A percentile compares a stretch with the other conserved stretches of the same genome.
These are phyloP conservation scores for Solanum hybrid DNA, from an alignment of 305 asterid genomes.

Conservation along the genomic window DNA sequence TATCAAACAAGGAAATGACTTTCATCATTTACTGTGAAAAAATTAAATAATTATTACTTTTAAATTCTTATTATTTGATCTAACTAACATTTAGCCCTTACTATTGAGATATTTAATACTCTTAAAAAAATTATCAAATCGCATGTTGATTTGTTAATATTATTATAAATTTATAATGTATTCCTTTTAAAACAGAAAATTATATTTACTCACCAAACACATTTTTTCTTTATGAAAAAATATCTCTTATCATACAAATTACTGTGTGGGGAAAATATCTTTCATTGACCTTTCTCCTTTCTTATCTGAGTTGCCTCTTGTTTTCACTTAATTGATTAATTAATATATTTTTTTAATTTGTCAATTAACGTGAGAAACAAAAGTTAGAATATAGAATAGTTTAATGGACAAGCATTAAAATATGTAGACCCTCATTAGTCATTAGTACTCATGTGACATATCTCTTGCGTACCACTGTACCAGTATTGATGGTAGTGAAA, in stretches of 20 bases:
- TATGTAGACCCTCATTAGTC: background rate
- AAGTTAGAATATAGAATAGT: background rate
- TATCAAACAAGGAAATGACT: background rate
- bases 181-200: background rate
- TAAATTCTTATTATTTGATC: background rate
- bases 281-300: background rate
- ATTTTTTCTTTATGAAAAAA: background rate
- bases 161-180: background rate
- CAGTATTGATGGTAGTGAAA: background rate
- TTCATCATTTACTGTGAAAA: background rate
- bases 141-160: background rate
- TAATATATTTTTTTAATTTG: too few species aligned
- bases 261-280: too few species aligned
- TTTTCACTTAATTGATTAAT: background rate
- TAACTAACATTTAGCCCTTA: background rate
- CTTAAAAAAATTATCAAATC: background rate
- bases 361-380: background rate
- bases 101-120: background rate
- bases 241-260: background rate
- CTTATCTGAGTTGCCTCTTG: background rate
- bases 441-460: background rate
- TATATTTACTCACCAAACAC: background rate
- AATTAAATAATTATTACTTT: background rate
- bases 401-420: background rate
- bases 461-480: background rate